A percentile compares a stretch with the other conserved stretches of the same genome.
Evolutionary conservation across 176 grass and related monocot genomes (phyloP).

Genomic region (Bolboschoenus planiculmis): DNA sequence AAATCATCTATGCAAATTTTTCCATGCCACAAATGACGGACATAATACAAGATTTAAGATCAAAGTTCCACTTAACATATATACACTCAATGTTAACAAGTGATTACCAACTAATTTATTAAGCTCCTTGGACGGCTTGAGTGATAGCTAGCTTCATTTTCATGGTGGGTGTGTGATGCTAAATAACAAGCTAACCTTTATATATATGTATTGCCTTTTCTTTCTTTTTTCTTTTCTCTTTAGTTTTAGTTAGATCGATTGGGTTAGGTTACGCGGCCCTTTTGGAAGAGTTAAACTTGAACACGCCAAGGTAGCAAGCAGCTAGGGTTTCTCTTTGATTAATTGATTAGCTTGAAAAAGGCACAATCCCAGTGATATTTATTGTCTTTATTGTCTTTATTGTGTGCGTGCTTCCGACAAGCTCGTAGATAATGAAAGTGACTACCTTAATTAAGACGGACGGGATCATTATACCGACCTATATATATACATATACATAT

Average conservation of each 20-base stretch:
- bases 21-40: too few relatives aligned
- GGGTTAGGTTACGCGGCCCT: background rate
- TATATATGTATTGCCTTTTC: too few relatives aligned
- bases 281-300: constrained; percentile 9
- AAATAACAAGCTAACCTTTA: too few relatives aligned
- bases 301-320: constrained; percentile 17
- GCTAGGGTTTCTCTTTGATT: too few relatives aligned
- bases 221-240: too few relatives aligned
- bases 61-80: too few relatives aligned
- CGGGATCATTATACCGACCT: background rate
- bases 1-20: too few relatives aligned
- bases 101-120: background rate
- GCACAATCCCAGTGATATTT: background rate
- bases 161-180: background rate
- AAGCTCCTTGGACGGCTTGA: background rate
- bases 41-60: too few relatives aligned
- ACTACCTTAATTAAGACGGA: constrained; percentile 13
- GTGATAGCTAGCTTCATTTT: background rate
- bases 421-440: constrained; percentile 11
- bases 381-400: background rate
- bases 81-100: too few relatives aligned
- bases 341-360: background rate
- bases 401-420: background rate
- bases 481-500: too few relatives aligned
- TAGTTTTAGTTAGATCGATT: background rate